A percentile compares a stretch with the other conserved stretches of the same genome.
phyloP scores from a whole-genome alignment of 306 rosid genomes.

The Gleditsia sinensis region DNA sequence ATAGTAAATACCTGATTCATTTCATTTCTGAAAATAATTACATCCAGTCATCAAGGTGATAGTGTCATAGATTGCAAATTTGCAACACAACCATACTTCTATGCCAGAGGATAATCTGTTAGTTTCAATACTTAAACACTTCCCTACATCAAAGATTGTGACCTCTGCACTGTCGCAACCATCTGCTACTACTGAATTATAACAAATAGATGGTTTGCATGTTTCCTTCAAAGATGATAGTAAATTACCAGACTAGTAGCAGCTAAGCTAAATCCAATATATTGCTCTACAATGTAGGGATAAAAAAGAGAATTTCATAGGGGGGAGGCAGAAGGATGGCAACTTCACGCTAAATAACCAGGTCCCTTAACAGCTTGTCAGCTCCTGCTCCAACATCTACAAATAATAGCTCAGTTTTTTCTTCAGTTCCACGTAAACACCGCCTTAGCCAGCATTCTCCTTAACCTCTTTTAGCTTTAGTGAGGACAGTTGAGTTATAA shows the following conservation, averaged over 20 bases:
- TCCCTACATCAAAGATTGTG: background rate
- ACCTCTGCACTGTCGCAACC: too few species aligned
- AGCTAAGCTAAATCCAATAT: background rate
- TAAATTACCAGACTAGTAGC: background rate
- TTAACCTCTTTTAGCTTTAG: background rate
- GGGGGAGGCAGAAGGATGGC: background rate
- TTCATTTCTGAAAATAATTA: background rate
- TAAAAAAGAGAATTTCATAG: too few species aligned
- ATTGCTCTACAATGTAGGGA: too few species aligned
- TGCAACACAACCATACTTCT: background rate
- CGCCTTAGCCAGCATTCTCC: background rate
- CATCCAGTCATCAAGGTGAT: background rate
- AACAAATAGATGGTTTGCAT: background rate
- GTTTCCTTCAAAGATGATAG: background rate
- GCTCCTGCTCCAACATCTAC: background rate
- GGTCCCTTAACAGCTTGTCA: background rate
- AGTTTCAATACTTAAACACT: background rate
- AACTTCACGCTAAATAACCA: too few species aligned
- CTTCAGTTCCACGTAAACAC: constrained; percentile 7
- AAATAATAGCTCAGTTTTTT: background rate
- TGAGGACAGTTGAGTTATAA: background rate
- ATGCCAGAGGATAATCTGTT: background rate
- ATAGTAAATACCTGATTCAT: background rate
- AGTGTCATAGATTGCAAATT: too few species aligned
- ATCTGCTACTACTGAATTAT: background rate